A percentile compares a stretch with the other conserved stretches of the same genome.
These are phyloP conservation scores for Plasmodium inui DNA, from an alignment of 169 alveolate genomes.

Conservation along the genomic window DNA sequence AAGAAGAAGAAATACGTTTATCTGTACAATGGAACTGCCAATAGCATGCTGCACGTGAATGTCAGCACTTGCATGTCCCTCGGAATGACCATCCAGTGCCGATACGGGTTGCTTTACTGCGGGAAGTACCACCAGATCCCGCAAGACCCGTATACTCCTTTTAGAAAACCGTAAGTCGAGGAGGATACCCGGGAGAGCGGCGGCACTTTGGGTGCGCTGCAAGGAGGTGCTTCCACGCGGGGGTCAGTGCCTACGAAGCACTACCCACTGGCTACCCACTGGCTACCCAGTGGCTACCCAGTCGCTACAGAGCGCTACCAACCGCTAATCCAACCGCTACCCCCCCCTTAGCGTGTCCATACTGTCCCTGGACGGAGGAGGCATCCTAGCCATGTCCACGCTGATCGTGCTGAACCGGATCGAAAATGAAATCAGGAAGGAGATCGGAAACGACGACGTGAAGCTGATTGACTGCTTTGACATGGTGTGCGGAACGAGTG, in stretches of 20 bases:
- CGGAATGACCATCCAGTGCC: slow-evolving; percentile 50
- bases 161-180: slow-evolving; percentile 39
- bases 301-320: not conserved
- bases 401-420: slow-evolving; percentile 78
- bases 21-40: slow-evolving; percentile 2
- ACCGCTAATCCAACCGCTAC: not conserved
- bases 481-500: slow-evolving; percentile 85
- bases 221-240: too few relatives aligned
- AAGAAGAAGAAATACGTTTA: slow-evolving; percentile 30
- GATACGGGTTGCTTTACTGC: slow-evolving; percentile 35
- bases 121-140: slow-evolving; percentile 58
- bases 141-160: slow-evolving; percentile 40
- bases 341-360: slow-evolving; percentile 79
- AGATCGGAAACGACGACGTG: slow-evolving; percentile 73
- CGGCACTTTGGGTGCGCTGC: not conserved
- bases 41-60: slow-evolving; percentile 12
- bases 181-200: not conserved
- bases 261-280: not conserved
- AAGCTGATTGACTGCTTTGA: slow-evolving; percentile 86
- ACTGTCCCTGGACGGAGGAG: slow-evolving; percentile 86
- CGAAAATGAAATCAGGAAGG: slow-evolving; percentile 80
- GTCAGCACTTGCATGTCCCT: slow-evolving; percentile 58
- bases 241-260: too few relatives aligned
- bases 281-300: not conserved
- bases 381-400: slow-evolving; percentile 83